These are phyloP conservation scores for Colletotrichum sp. DNA, from an alignment of 2,329 filamentous ascomycete species.

Conservation along the genomic window DNA sequence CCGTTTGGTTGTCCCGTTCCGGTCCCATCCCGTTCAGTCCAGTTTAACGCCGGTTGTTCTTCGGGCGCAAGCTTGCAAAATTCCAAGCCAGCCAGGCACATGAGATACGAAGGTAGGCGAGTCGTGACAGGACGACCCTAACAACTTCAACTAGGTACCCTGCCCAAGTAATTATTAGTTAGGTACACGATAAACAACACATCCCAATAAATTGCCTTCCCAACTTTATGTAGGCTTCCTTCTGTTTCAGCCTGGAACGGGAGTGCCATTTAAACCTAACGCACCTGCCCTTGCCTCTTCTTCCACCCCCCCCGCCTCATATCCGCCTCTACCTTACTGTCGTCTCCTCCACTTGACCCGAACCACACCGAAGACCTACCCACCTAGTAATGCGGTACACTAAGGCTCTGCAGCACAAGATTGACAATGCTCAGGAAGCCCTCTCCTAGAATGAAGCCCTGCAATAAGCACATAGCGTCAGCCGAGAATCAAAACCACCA, in stretches of 20 bases:
- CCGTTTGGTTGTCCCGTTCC: not conserved
- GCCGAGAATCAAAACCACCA: not conserved
- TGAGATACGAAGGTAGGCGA: not conserved
- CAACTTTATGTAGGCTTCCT: not conserved
- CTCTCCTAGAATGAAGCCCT: slow-evolving; percentile 91
- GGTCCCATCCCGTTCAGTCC: not conserved
- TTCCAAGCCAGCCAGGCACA: not conserved
- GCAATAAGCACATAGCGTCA: not conserved
- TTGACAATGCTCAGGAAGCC: slow-evolving; percentile 93
- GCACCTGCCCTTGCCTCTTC: not conserved
- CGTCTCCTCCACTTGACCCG: not conserved
- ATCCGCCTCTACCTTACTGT: not conserved
- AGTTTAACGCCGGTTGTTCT: not conserved
- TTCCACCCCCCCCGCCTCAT: not conserved
- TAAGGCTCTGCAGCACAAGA: slow-evolving; percentile 76
- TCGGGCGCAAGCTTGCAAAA: not conserved
- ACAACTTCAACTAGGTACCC: not conserved
- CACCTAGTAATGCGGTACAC: slow-evolving; percentile 67
- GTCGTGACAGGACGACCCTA: not conserved
- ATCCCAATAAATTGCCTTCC: not conserved
- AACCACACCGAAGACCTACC: not conserved
- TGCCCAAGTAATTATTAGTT: not conserved
- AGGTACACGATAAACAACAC: not conserved
- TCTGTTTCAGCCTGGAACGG: not conserved
- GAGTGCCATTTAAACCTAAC: not conserved